Conservation (phyloP, 2,329 filamentous ascomycete species). For the Penicillium sp. region DNA sequence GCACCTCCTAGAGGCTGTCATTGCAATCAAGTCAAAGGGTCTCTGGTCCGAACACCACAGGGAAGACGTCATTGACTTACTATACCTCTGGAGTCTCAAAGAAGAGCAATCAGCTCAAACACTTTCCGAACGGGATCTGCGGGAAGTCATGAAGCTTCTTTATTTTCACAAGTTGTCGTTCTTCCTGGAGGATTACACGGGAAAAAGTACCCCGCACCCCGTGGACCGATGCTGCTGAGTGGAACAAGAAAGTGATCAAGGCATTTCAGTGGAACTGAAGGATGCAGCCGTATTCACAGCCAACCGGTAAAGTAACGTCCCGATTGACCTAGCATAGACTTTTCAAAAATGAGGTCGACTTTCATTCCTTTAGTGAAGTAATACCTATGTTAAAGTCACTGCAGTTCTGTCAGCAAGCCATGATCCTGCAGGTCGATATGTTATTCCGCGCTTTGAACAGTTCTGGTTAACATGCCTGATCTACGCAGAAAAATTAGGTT, state of each 20-base stretch:
- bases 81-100: conserved; percentile 20
- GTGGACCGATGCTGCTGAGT: conserved; percentile 3
- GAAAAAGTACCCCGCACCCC: neutral
- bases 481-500: no score
- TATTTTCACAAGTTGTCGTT: conserved; percentile 7
- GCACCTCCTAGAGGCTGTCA: conserved; percentile 18
- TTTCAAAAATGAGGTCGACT: no score
- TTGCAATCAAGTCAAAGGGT: conserved; percentile 21
- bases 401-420: no score
- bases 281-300: no score
- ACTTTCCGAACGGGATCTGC: conserved; percentile 1
- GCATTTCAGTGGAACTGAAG: no score
- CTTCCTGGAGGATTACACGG: conserved; percentile 11
- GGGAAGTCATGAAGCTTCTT: conserved; percentile 13
- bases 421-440: no score
- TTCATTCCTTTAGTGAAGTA: no score
- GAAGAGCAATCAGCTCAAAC: conserved; percentile 10
- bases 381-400: no score
- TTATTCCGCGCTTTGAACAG: no score
- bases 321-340: no score
- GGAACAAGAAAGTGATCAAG: neutral
- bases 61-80: conserved; percentile 16
- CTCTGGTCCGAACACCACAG: conserved; percentile 3
- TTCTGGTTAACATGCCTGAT: no score
- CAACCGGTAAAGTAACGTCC: no score